phyloP scores from a whole-genome alignment of 1,284 basidiomycete genomes.

The Singerocomus inundabilis region DNA sequence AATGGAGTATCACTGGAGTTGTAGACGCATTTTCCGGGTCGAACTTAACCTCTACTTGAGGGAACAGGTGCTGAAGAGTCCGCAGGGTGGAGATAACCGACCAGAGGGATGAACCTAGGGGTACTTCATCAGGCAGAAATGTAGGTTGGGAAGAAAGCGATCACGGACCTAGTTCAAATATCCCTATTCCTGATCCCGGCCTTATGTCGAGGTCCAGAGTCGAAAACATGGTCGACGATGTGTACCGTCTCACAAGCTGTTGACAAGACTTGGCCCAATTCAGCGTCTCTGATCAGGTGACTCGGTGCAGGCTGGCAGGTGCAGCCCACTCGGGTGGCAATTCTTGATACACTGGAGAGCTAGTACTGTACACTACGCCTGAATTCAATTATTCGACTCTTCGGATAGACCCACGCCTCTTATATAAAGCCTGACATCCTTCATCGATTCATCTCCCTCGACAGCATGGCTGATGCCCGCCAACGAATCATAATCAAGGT shows the following conservation, averaged over 20 bases:
- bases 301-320: background rate
- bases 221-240: constrained; percentile 50
- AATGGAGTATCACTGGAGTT: constrained; percentile 74
- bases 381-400: too few species aligned
- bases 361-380: too few species aligned
- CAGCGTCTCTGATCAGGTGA: constrained; percentile 14
- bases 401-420: too few species aligned
- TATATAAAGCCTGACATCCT: background rate
- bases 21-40: constrained; percentile 71
- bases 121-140: constrained; percentile 5
- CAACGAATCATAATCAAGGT: constrained; percentile 70
- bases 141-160: background rate
- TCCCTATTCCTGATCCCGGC: constrained; percentile 75
- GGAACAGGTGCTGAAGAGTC: constrained; percentile 62
- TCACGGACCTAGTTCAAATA: constrained; percentile 69
- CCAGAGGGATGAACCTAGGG: constrained; percentile 77
- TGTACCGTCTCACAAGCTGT: background rate
- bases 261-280: constrained; percentile 12
- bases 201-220: constrained; percentile 71
- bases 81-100: constrained; percentile 71
- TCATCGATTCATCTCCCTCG: background rate
- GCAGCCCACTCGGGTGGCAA: too few species aligned
- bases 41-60: constrained; percentile 82
- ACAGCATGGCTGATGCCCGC: constrained; percentile 40
- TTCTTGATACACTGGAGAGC: too few species aligned